A percentile compares a stretch with the other conserved stretches of the same genome.
phyloP scores from a whole-genome alignment of 2,329 filamentous ascomycete species.

The Canariomyces notabilis region DNA sequence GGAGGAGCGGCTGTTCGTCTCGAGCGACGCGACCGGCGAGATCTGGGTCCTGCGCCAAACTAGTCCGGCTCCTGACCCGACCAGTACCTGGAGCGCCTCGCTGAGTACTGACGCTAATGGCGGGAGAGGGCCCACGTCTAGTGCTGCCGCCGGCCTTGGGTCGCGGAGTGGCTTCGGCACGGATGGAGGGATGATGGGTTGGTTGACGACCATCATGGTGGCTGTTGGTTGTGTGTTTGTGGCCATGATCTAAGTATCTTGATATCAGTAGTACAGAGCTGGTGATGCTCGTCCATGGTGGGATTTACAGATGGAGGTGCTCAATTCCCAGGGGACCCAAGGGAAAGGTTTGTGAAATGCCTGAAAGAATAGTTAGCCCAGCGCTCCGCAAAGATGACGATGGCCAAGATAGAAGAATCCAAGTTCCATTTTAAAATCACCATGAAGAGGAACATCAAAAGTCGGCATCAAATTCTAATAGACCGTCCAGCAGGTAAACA shows the following conservation, averaged over 20 bases:
- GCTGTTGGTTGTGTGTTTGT: slow-evolving; percentile 18
- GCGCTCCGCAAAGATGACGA: neutral
- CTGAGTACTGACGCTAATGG: neutral
- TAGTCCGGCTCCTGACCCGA: slow-evolving; percentile 7
- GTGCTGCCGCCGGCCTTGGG: slow-evolving; percentile 2
- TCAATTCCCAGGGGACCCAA: neutral
- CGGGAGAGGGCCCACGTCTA: slow-evolving; percentile 4
- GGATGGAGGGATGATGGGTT: slow-evolving; percentile 18
- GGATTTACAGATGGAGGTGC: neutral
- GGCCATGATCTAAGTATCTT: slow-evolving; percentile 4
- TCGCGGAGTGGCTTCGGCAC: neutral
- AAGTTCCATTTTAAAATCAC: neutral
- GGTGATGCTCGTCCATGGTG: too few relatives aligned
- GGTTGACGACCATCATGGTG: slow-evolving; percentile 17
- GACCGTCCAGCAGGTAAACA: slow-evolving; percentile 6
- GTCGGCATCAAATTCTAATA: slow-evolving; percentile 12
- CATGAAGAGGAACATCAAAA: neutral
- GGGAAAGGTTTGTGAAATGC: neutral
- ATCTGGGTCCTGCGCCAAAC: slow-evolving; percentile 49
- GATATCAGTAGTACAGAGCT: too few relatives aligned
- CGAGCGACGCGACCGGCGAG: slow-evolving; percentile 59
- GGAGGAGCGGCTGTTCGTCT: slow-evolving; percentile 55
- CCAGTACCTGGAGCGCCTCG: neutral
- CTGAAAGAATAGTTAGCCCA: neutral
- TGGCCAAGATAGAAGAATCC: neutral